These are phyloP conservation scores for Ilex paraguariensis DNA, from an alignment of 305 asterid species.

Conservation along the genomic window DNA sequence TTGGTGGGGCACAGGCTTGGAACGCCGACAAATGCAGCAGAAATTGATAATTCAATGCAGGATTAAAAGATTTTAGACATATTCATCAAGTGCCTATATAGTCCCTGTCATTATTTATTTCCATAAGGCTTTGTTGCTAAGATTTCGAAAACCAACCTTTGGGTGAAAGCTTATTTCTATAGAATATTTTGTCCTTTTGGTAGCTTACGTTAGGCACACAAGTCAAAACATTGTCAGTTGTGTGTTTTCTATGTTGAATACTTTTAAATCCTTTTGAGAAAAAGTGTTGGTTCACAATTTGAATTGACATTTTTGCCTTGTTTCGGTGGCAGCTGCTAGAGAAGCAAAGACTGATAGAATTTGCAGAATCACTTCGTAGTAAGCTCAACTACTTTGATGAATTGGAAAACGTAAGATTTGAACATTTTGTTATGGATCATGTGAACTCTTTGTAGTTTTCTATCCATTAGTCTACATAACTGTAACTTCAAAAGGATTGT, in stretches of 20 bases:
- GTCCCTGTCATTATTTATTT: conserved; percentile 8
- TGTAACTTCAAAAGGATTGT: no score
- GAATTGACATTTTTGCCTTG: background rate
- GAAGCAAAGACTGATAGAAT: conserved; percentile 89
- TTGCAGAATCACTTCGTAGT: conserved; percentile 94
- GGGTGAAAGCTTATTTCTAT: no score
- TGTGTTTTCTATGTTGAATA: background rate
- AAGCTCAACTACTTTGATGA: conserved; percentile 98
- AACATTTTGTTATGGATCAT: conserved; percentile 12
- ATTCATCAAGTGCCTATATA: conserved; percentile 2
- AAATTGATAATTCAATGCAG: conserved; percentile 11
- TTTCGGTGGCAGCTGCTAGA: conserved; percentile 68
- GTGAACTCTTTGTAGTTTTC: background rate
- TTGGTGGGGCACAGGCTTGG: conserved; percentile 12
- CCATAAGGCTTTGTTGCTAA: no score
- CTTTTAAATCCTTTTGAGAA: background rate
- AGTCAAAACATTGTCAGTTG: background rate
- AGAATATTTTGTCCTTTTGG: no score
- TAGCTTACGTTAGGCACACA: background rate
- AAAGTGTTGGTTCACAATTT: background rate
- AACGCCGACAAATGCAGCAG: conserved; percentile 3
- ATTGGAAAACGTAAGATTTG: conserved; percentile 95
- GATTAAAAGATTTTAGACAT: conserved; percentile 3
- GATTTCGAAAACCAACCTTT: no score
- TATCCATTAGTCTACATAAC: no score